Evolutionary conservation across 1,284 basidiomycete species (phyloP).

Genomic region (Mycosarcoma maydis): DNA sequence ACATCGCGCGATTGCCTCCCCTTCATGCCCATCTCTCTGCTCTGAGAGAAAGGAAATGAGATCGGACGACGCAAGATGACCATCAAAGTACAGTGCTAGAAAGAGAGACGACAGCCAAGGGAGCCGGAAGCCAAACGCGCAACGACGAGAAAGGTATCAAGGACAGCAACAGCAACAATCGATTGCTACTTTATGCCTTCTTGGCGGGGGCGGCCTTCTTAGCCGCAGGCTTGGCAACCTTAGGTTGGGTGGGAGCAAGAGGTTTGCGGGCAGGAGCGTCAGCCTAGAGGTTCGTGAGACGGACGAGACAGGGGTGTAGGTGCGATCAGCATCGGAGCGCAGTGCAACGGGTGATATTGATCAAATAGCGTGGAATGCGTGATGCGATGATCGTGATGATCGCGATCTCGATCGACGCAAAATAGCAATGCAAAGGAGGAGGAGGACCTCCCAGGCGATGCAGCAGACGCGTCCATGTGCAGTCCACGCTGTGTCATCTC

Average conservation of each 20-base stretch:
- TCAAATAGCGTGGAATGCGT: slow-evolving; percentile 1
- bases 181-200: slow-evolving; percentile 44
- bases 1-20: background rate
- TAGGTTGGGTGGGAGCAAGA: slow-evolving; percentile 46
- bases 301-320: slow-evolving; percentile 10
- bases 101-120: slow-evolving; percentile 4
- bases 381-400: background rate
- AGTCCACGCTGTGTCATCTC: background rate
- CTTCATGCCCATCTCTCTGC: background rate
- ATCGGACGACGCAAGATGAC: no score
- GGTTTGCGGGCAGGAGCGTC: slow-evolving; percentile 48
- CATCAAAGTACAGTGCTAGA: slow-evolving; percentile 32
- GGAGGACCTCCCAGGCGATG: background rate
- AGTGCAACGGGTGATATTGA: background rate
- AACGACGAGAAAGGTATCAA: slow-evolving; percentile 10
- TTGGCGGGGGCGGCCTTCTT: slow-evolving; percentile 62
- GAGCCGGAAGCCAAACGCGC: slow-evolving; percentile 11
- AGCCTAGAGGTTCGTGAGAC: slow-evolving; percentile 37
- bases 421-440: background rate
- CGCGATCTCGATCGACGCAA: no score
- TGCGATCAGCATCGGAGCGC: slow-evolving; percentile 40
- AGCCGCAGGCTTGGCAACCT: slow-evolving; percentile 63
- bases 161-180: background rate
- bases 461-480: no score
- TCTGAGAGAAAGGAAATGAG: no score